Conservation (phyloP, 78 protist genomes). For the Blattamonas nauphoetae region DNA sequence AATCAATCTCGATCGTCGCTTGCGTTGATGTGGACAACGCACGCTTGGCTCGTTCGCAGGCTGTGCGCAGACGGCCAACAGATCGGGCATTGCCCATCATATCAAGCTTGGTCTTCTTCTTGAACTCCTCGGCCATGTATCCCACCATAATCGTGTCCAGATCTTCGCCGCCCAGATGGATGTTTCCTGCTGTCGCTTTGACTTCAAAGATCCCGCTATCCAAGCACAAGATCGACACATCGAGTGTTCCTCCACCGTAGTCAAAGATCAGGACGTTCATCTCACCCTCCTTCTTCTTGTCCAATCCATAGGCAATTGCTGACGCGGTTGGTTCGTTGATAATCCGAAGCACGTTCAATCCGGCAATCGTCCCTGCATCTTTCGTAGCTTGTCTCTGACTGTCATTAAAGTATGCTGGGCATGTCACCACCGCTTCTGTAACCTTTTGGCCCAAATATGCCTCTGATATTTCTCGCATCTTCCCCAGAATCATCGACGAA, state of each 20-base stretch:
- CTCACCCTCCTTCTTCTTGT: constrained; percentile 66
- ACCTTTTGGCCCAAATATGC: constrained; percentile 8
- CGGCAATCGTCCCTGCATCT: constrained; percentile 85
- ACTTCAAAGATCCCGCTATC: constrained; percentile 90
- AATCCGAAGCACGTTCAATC: constrained; percentile 51
- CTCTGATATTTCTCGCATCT: constrained; percentile 31
- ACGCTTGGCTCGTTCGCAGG: constrained; percentile 82
- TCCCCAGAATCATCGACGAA: constrained; percentile 30
- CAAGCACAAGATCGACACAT: constrained; percentile 65
- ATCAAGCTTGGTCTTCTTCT: too few relatives aligned
- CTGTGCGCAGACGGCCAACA: constrained; percentile 72
- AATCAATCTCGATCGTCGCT: constrained; percentile 71
- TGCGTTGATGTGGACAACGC: constrained; percentile 56
- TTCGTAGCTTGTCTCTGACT: constrained; percentile 86
- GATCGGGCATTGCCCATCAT: too few relatives aligned
- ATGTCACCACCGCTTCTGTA: constrained; percentile 35
- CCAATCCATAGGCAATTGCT: constrained; percentile 93
- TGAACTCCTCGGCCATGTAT: constrained; percentile 61
- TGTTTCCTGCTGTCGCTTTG: constrained; percentile 83
- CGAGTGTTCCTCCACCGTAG: constrained; percentile 74
- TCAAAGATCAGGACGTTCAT: constrained; percentile 56
- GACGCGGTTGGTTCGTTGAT: constrained; percentile 97
- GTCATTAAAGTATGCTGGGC: constrained; percentile 79
- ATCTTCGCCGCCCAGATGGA: constrained; percentile 79
- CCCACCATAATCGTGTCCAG: constrained; percentile 70